Evolutionary conservation across 306 rosid genomes (phyloP).

Genomic region (Benincasa hispida): DNA sequence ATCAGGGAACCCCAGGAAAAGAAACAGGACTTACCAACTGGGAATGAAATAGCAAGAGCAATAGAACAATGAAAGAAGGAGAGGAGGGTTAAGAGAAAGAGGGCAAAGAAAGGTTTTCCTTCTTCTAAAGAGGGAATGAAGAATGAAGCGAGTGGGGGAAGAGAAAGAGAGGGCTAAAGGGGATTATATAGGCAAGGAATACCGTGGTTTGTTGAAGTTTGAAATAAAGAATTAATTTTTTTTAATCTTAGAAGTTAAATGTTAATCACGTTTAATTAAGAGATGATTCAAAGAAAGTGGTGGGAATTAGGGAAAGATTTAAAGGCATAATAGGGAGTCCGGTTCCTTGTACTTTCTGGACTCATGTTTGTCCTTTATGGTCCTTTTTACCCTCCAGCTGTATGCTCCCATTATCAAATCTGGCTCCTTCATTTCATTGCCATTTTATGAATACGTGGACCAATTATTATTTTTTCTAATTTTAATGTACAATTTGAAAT

Average conservation of each 20-base stretch:
- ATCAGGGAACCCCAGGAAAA: not conserved
- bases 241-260: not conserved
- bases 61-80: not conserved
- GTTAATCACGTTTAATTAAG: conserved; percentile 2
- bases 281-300: not conserved
- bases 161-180: conserved; percentile 15
- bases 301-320: not conserved
- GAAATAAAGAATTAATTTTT: not conserved
- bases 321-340: not conserved
- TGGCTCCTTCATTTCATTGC: not conserved
- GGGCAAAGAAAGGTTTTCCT: not conserved
- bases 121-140: not conserved
- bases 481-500: not conserved
- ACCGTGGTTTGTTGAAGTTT: not conserved
- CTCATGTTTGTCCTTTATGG: not conserved
- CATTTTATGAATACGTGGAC: not conserved
- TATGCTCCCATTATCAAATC: not conserved
- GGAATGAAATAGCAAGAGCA: not conserved
- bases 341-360: conserved; percentile 7
- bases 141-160: conserved; percentile 13
- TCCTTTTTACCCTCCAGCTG: conserved; percentile 6
- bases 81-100: not conserved
- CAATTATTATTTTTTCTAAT: not conserved
- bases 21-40: conserved; percentile 2
- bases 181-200: conserved; percentile 5